Conservation (phyloP, 225 moss, liverwort and hornwort genomes). For the Pseudisothecium myosuroides region DNA sequence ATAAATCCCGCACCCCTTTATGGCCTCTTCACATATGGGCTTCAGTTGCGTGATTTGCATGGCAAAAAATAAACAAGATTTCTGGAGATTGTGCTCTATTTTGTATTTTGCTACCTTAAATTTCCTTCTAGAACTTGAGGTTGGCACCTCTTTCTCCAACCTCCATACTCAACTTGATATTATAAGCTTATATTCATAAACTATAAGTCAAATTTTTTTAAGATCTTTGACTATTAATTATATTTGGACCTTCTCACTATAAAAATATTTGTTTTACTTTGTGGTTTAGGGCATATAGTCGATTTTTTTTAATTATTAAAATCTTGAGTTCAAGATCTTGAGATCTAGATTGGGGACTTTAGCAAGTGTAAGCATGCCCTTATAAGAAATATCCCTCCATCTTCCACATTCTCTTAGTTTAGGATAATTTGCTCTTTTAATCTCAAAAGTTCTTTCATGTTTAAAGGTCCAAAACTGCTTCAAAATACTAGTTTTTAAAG, state of each 20-base stretch:
- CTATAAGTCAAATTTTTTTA: not conserved
- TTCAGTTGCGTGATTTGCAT: not conserved
- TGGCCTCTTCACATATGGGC: too few species aligned
- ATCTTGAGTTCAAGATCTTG: not conserved
- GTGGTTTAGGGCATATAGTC: fast-evolving
- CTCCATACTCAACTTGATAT: not conserved
- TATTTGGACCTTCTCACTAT: too few species aligned
- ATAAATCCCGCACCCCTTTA: too few species aligned
- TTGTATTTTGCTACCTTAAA: not conserved
- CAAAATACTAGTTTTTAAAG: too few species aligned
- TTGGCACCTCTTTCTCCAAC: not conserved
- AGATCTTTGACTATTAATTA: not conserved
- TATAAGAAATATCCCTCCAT: not conserved
- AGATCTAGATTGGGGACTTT: not conserved
- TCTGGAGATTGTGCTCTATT: not conserved
- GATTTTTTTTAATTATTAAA: too few species aligned
- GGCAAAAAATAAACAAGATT: not conserved
- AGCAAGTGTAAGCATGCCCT: fast-evolving
- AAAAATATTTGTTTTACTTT: not conserved
- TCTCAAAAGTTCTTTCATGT: too few species aligned
- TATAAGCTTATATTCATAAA: not conserved
- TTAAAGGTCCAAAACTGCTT: too few species aligned
- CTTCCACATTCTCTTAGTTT: not conserved
- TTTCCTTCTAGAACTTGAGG: not conserved
- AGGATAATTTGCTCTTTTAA: not conserved